Conservation (phyloP, 139 green algal species). For the Micractinium conductrix region DNA sequence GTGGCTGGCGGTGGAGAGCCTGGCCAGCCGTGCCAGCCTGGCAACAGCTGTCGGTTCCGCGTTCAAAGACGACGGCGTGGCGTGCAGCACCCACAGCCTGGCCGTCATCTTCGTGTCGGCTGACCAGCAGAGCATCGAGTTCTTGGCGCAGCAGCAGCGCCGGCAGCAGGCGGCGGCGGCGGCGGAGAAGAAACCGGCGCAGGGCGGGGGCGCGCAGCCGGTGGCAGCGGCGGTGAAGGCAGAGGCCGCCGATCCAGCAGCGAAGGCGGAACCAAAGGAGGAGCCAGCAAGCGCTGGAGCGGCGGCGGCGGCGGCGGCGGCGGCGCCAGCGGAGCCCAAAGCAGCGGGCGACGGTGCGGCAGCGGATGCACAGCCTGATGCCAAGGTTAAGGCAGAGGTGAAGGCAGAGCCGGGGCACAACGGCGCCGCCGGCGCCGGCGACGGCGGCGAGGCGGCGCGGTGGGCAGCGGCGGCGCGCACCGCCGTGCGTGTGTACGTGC, state of each 20-base stretch:
- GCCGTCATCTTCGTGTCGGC: constrained; percentile 60
- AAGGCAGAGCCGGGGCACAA: background rate
- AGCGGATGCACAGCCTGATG: background rate
- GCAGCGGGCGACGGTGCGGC: no score
- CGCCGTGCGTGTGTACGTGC: constrained; percentile 38
- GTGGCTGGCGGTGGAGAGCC: constrained; percentile 43
- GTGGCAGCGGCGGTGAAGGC: background rate
- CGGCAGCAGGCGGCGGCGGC: background rate
- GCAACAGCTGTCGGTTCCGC: constrained; percentile 61
- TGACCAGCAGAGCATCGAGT: constrained; percentile 6
- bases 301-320: background rate
- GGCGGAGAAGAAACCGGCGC: background rate
- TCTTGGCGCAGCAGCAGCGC: background rate
- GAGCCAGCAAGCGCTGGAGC: background rate
- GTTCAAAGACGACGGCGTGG: constrained; percentile 57
- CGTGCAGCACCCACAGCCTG: constrained; percentile 54
- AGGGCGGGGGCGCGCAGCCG: background rate
- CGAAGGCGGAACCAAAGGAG: background rate
- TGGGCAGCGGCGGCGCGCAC: constrained; percentile 15
- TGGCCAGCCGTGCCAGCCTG: constrained; percentile 57
- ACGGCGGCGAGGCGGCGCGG: background rate
- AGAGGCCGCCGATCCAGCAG: background rate
- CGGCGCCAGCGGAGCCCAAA: background rate
- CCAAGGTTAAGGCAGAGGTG: background rate
- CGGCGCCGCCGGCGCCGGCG: background rate